Base-by-base conservation (phyloP, 2,329 filamentous ascomycete genomes). In the Talaromyces sp. region DNA sequence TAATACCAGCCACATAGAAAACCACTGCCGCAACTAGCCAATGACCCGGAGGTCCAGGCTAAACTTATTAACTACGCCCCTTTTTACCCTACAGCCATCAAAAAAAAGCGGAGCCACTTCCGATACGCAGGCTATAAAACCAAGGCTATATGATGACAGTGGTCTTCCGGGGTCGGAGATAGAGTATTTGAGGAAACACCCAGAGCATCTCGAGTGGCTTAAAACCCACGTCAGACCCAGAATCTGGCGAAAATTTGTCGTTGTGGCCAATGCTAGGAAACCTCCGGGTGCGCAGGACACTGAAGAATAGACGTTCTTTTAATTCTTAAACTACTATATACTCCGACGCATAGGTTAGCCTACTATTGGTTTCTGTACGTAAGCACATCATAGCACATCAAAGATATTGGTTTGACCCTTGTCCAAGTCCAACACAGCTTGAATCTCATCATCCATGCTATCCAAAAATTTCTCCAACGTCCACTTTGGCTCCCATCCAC, bases 121-220 rank as follows among this genome's bases (percentile, higher is more conserved):
- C 19, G 26, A 31, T 56, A 49, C 38, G 49, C 51, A 35, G 53
- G 41, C 38, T 50, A n/a, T 58, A 24, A 53, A 49, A 26, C 8
- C 31, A n/a, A 51, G 56, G 32, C 31, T 58, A 38, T 7, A 38
- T 17, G 13, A 8, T 14, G 46, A 17, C 17, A 27, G 24, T 31
- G 14, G n/a, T 19, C 56, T 63, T 46, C 52, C 46, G 14, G 43
- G 43, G 21, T 19, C n/a, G 3, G 55, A 61, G 9, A 50, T 61
- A 6, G 56, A 59, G n/a, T 61, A 61, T 54, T 56, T 61, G 58
- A 61, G 49, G 26, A 43, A 54, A 14, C 59, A 59, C 8, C 59
- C 53, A n/a, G 56, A 59, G 43, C 59, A 63, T 59, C 56, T 61
- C 46, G 56, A 59, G 24, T 59, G 59, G 59, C 32, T 61, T 9